Evolutionary conservation across 2,329 filamentous ascomycete species (phyloP).

Genomic region (Nigrograna mackinnonii): DNA sequence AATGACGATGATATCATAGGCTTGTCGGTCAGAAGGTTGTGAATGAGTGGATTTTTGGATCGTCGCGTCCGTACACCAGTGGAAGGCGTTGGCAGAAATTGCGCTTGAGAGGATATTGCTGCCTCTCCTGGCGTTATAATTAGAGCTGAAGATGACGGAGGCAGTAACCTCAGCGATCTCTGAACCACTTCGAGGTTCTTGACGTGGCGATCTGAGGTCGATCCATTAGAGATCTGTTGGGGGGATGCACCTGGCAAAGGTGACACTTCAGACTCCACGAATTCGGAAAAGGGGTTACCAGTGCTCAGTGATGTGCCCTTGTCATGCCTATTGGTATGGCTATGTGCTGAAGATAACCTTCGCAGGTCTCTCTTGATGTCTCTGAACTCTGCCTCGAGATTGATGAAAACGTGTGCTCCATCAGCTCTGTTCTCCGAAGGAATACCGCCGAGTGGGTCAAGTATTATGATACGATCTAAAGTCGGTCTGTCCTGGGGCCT

Average conservation of each 20-base stretch:
- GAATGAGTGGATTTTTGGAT: conserved; percentile 83
- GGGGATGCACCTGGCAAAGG: conserved; percentile 17
- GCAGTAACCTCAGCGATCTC: conserved; percentile 73
- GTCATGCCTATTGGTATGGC: conserved; percentile 11
- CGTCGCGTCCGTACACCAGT: conserved; percentile 59
- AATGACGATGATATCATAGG: conserved; percentile 90
- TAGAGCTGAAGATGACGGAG: conserved; percentile 81
- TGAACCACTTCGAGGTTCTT: conserved; percentile 76
- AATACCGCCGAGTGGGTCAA: conserved; percentile 85
- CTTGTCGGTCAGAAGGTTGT: conserved; percentile 95
- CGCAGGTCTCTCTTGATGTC: conserved; percentile 67
- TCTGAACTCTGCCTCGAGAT: conserved; percentile 86
- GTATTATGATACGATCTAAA: conserved; percentile 84
- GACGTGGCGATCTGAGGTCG: conserved; percentile 51
- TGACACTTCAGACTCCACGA: conserved; percentile 35
- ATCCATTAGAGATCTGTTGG: conserved; percentile 14
- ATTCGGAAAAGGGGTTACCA: conserved; percentile 50
- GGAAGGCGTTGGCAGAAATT: conserved; percentile 19
- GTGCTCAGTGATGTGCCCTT: conserved; percentile 5
- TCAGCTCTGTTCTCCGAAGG: conserved; percentile 66
- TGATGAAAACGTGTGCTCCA: conserved; percentile 82
- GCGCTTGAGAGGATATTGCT: conserved; percentile 59
- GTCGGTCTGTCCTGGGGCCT: conserved; percentile 37
- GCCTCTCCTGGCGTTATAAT: conserved; percentile 87
- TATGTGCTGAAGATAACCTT: no score